phyloP scores from a whole-genome alignment of 495 filamentous ascomycete species.

The Penicillium ochrochloron region DNA sequence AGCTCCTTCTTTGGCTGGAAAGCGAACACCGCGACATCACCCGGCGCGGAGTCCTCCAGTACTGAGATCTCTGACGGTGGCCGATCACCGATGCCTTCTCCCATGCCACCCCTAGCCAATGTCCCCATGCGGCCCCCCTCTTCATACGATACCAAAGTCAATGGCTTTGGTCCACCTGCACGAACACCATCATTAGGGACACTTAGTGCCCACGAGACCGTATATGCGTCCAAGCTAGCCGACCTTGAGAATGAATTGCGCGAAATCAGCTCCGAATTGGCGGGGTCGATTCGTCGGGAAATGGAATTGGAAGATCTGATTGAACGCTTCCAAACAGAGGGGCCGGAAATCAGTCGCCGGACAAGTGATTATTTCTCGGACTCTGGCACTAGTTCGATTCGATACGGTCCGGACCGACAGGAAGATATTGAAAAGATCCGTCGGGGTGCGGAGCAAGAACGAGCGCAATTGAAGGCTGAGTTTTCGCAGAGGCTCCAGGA shows the following conservation, averaged over 20 bases:
- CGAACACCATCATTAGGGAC: slow-evolving; percentile 44
- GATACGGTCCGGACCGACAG: slow-evolving; percentile 67
- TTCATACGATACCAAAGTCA: slow-evolving; percentile 50
- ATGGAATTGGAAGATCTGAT: slow-evolving; percentile 96
- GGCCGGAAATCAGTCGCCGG: slow-evolving; percentile 63
- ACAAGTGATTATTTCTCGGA: slow-evolving; percentile 99
- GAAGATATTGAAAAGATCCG: slow-evolving; percentile 86
- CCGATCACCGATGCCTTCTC: slow-evolving; percentile 62
- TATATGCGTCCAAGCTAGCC: slow-evolving; percentile 56
- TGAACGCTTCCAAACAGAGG: slow-evolving; percentile 80
- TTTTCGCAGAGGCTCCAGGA: slow-evolving; percentile 82
- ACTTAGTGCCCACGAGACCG: slow-evolving; percentile 47
- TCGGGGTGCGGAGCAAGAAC: slow-evolving; percentile 87
- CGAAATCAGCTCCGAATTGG: slow-evolving; percentile 89
- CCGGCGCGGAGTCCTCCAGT: slow-evolving; percentile 63
- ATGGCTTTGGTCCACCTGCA: slow-evolving; percentile 42
- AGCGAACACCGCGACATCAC: slow-evolving; percentile 50
- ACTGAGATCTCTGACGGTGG: slow-evolving; percentile 68
- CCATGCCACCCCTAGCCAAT: slow-evolving; percentile 56
- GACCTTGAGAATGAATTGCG: slow-evolving; percentile 94
- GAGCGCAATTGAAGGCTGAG: slow-evolving; percentile 83
- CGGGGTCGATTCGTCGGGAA: slow-evolving; percentile 88
- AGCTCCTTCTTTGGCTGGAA: slow-evolving; percentile 76
- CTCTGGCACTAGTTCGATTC: slow-evolving; percentile 84
- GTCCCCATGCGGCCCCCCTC: slow-evolving; percentile 42